Evolutionary conservation across 1,284 basidiomycete genomes (phyloP), one percentile per base, ranked within the genome.

Genomic region (Leccinum cinnamomeum): DNA sequence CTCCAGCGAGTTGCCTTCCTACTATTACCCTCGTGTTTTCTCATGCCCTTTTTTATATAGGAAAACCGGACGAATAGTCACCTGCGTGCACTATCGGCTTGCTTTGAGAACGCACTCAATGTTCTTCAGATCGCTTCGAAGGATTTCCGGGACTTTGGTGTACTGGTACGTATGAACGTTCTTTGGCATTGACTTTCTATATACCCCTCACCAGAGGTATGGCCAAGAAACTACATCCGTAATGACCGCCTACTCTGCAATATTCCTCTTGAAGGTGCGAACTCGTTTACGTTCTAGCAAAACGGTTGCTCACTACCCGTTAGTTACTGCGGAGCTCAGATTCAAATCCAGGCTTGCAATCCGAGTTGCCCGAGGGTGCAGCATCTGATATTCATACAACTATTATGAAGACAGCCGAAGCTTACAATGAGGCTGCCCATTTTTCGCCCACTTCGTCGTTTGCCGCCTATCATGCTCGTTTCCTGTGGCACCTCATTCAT

Each of bases 171-270:
- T 77, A 51, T 56, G 53, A 58, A 23, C 48, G 54, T 44, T n/a
- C 23, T 48, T 39, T 11, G 30, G 11, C 7, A 39, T 35, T n/a
- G 23, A 23, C 12, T 33, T 18, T 12, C 37, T 44, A 56, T 37
- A 57, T 59, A 46, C 57, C 23, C 57, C 37, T 37, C 28, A 25
- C 10, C 71, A 92, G 91, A 87, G 87, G 58, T 93, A 93, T 68
- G 84, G 88, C 8, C 91, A 93, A 77, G 91, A 93, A 70, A 87
- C 89, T 4, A 85, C 91, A 63, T 87, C 88, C 5, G 84, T 90
- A 53, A 93, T 93, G 91, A 89, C 89, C 14, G 91, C 90, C 16
- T 93, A 93, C 70, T 85, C 88, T 61, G 90, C 91, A 20, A 86
- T 93, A 46, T 88, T 91, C 71, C 76, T 93, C 60, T 76, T 93